These are phyloP conservation scores for Monosporozyma aquatica DNA, from an alignment of 805 yeast species.

Conservation along the genomic window DNA sequence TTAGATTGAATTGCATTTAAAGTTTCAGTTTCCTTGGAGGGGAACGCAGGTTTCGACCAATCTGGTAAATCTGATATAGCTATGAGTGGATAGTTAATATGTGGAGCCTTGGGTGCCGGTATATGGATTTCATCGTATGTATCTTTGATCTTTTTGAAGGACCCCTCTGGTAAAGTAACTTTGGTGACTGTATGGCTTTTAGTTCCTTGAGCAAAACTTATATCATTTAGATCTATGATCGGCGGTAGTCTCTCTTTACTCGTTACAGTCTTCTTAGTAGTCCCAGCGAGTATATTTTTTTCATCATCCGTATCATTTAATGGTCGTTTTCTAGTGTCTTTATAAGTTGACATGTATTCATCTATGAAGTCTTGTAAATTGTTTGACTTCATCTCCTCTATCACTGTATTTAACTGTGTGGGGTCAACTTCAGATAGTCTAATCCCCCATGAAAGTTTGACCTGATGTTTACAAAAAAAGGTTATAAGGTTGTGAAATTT, in stretches of 20 bases:
- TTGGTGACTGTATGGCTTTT: slow-evolving; percentile 57
- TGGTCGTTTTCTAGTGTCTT: slow-evolving; percentile 5
- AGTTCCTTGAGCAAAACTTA: slow-evolving; percentile 65
- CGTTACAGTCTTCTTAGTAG: too few species aligned
- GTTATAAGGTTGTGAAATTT: slow-evolving; percentile 44
- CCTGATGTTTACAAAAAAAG: slow-evolving; percentile 41
- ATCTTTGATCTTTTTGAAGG: slow-evolving; percentile 64
- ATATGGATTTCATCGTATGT: slow-evolving; percentile 82
- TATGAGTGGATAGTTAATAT: slow-evolving; percentile 37
- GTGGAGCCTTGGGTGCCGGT: slow-evolving; percentile 68
- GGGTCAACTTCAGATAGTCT: slow-evolving; percentile 32
- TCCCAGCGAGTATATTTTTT: too few species aligned
- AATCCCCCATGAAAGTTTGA: slow-evolving; percentile 46
- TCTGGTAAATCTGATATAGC: slow-evolving; percentile 57
- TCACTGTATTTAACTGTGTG: slow-evolving; percentile 29
- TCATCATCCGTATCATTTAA: slow-evolving; percentile 1
- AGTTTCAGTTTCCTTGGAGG: slow-evolving; percentile 50
- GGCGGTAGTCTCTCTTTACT: slow-evolving; percentile 19
- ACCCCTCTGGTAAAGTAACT: slow-evolving; percentile 72
- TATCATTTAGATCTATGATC: slow-evolving; percentile 52
- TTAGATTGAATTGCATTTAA: slow-evolving; percentile 79
- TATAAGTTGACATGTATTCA: slow-evolving; percentile 31
- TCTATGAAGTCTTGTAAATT: slow-evolving; percentile 35
- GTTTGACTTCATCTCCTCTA: slow-evolving; percentile 37
- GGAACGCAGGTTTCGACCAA: slow-evolving; percentile 78